Percentiles rank a stretch among this genome's conserved stretches.
phyloP scores from a whole-genome alignment of 2,329 filamentous ascomycete species.

The Fusarium secorum region DNA sequence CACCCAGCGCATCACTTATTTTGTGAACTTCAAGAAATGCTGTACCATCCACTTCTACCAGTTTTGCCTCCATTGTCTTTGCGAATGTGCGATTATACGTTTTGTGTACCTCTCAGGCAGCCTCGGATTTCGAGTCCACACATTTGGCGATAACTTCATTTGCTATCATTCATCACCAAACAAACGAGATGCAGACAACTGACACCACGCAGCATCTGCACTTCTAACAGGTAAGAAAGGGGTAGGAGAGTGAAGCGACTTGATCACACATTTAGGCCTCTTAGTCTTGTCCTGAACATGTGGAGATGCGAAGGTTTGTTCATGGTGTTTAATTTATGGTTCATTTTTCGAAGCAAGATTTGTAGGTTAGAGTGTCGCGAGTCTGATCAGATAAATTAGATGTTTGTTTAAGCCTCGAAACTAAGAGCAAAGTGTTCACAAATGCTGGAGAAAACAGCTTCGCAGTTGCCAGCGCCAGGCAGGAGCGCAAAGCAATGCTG shows the following conservation, averaged over 20 bases:
- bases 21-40: background rate
- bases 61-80: rapidly evolving
- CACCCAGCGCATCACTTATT: rapidly evolving
- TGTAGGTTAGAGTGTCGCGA: background rate
- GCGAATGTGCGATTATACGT: rapidly evolving
- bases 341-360: background rate
- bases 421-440: too few relatives aligned
- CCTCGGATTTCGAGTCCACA: background rate
- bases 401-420: background rate
- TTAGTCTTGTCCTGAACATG: rapidly evolving
- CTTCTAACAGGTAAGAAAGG: rapidly evolving
- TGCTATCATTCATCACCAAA: background rate
- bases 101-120: background rate
- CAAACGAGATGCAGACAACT: background rate
- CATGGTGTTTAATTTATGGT: background rate
- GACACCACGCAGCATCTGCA: rapidly evolving
- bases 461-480: background rate
- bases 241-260: rapidly evolving
- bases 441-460: background rate
- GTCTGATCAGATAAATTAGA: rapidly evolving
- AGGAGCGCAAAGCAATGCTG: background rate
- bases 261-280: rapidly evolving
- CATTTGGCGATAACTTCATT: background rate
- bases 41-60: rapidly evolving
- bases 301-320: background rate